phyloP scores from a whole-genome alignment of 1,284 basidiomycete genomes.

The Ceratobasidium sp. region DNA sequence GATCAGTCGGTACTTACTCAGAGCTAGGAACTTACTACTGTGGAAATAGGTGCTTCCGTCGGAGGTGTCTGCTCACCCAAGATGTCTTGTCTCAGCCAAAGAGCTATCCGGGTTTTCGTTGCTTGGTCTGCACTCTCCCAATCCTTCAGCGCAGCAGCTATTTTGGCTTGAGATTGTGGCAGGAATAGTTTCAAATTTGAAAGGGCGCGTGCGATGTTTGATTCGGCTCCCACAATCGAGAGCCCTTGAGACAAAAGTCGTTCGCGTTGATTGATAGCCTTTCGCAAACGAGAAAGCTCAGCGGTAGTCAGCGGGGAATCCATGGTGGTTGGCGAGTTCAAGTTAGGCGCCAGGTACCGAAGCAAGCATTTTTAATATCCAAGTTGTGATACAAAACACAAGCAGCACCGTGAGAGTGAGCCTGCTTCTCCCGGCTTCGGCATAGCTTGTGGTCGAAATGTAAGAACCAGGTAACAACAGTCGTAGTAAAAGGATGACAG shows the following conservation, averaged over 20 bases:
- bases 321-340: conserved; percentile 16
- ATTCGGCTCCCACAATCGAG: neutral
- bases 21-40: neutral
- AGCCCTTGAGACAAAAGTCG: conserved; percentile 29
- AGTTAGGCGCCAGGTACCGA: conserved; percentile 7
- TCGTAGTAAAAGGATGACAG: no score
- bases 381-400: neutral
- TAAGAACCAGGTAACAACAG: no score
- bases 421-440: neutral
- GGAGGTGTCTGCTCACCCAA: neutral
- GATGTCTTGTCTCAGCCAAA: conserved; percentile 26
- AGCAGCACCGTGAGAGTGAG: neutral
- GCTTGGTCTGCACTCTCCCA: conserved; percentile 23
- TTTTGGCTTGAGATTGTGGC: conserved; percentile 10
- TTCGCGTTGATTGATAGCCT: conserved; percentile 41
- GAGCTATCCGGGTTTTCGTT: conserved; percentile 2
- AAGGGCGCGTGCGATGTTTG: conserved; percentile 22
- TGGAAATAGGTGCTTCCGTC: neutral
- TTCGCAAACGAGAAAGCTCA: conserved; percentile 39
- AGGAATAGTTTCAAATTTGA: conserved; percentile 22
- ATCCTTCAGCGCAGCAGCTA: conserved; percentile 22
- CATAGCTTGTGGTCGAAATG: no score
- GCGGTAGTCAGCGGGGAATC: conserved; percentile 28
- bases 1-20: neutral
- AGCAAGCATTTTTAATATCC: neutral